Conservation (phyloP, 805 yeast genomes). For the Candida nanaspora region DNA sequence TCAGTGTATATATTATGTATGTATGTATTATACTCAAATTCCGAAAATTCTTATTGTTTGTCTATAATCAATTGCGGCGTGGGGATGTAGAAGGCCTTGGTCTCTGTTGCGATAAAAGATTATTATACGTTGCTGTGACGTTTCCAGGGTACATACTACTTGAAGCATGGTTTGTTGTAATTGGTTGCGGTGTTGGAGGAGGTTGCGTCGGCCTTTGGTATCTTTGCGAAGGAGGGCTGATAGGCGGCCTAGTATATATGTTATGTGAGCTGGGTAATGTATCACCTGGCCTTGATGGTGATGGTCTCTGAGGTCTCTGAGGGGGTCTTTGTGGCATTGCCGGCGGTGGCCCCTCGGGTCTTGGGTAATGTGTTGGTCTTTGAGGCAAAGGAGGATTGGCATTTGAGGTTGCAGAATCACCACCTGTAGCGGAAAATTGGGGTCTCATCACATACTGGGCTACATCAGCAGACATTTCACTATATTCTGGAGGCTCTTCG, state of each 20-base stretch:
- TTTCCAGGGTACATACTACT: no score
- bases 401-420: constrained; percentile 6
- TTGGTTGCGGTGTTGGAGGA: background rate
- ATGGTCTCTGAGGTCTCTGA: no score
- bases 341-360: background rate
- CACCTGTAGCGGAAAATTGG: constrained; percentile 23
- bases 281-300: no score
- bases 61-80: no score
- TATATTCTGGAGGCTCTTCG: constrained; percentile 31
- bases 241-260: background rate
- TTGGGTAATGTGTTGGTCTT: background rate
- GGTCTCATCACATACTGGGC: constrained; percentile 14
- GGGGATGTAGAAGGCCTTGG: no score
- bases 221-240: background rate
- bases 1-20: no score
- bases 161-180: background rate
- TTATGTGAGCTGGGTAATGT: background rate
- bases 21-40: background rate
- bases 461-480: constrained; percentile 22
- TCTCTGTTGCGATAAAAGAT: no score
- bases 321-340: background rate
- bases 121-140: no score
- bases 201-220: background rate
- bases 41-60: no score
- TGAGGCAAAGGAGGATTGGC: background rate